Conservation (phyloP, 169 alveolate species). For the Perkinsus olseni region DNA sequence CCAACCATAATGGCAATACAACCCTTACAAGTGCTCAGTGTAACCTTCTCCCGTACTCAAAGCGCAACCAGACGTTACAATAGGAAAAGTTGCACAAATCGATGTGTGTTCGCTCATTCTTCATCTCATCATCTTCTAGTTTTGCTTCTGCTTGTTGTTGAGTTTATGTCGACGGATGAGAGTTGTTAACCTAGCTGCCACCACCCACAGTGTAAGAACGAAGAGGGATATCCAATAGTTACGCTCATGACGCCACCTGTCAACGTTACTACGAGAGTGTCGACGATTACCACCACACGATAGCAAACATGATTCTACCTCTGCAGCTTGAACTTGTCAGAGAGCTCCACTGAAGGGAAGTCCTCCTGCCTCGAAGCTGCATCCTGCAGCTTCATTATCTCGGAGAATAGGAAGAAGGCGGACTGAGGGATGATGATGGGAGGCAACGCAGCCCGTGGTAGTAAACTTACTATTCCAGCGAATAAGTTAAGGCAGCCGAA, state of each 20-base stretch:
- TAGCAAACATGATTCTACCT: background rate
- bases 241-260: background rate
- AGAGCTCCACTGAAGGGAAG: background rate
- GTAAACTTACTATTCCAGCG: background rate
- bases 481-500: background rate
- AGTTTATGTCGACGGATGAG: background rate
- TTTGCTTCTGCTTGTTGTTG: background rate
- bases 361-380: background rate
- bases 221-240: background rate
- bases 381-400: background rate
- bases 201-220: background rate
- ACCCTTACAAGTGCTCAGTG: background rate
- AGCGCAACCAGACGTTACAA: background rate
- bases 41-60: background rate
- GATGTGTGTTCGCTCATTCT: background rate
- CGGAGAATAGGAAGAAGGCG: background rate
- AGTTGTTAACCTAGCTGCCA: background rate
- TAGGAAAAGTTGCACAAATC: background rate
- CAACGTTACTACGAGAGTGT: background rate
- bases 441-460: background rate
- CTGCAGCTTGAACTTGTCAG: background rate
- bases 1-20: background rate
- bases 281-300: background rate
- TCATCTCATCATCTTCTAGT: background rate
- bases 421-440: background rate